Conservation (phyloP, 1,284 basidiomycete species). For the Prillingera fragicola region DNA sequence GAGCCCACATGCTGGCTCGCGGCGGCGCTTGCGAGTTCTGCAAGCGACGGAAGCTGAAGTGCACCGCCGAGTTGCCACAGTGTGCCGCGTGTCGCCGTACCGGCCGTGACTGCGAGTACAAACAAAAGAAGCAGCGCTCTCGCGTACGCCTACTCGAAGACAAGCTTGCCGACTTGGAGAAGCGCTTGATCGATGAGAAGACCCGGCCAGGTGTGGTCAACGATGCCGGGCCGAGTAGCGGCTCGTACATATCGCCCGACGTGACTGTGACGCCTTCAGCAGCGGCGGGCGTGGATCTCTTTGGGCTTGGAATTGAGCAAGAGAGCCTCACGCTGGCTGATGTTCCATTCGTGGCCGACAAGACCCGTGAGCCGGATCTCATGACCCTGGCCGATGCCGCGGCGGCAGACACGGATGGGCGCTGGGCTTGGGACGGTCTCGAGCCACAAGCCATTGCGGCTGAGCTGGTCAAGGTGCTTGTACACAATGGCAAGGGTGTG, state of each 20-base stretch:
- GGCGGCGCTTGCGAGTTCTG: constrained; percentile 48
- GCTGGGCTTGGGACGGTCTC: constrained; percentile 30
- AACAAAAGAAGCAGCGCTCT: constrained; percentile 43
- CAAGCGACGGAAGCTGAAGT: constrained; percentile 47
- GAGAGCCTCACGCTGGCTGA: constrained; percentile 7
- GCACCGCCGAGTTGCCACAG: constrained; percentile 40
- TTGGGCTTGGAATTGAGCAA: too few species aligned
- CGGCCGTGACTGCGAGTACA: constrained; percentile 41
- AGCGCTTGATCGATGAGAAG: constrained; percentile 19
- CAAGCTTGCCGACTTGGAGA: constrained; percentile 40
- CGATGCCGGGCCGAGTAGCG: too few species aligned
- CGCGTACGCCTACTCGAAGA: constrained; percentile 43
- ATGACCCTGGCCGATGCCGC: constrained; percentile 48
- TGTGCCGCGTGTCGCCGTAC: constrained; percentile 39
- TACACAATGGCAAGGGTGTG: constrained; percentile 27
- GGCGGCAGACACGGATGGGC: constrained; percentile 23
- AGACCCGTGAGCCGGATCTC: constrained; percentile 34
- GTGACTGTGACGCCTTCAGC: too few species aligned
- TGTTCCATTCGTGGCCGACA: neutral
- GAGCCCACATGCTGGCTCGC: constrained; percentile 42
- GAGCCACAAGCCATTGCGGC: constrained; percentile 21
- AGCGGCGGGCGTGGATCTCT: too few species aligned
- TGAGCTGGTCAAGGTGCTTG: constrained; percentile 29
- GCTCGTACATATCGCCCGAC: too few species aligned
- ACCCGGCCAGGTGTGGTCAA: neutral